Evolutionary conservation across 2,329 filamentous ascomycete species (phyloP).

Genomic region (Xylaria sp.): DNA sequence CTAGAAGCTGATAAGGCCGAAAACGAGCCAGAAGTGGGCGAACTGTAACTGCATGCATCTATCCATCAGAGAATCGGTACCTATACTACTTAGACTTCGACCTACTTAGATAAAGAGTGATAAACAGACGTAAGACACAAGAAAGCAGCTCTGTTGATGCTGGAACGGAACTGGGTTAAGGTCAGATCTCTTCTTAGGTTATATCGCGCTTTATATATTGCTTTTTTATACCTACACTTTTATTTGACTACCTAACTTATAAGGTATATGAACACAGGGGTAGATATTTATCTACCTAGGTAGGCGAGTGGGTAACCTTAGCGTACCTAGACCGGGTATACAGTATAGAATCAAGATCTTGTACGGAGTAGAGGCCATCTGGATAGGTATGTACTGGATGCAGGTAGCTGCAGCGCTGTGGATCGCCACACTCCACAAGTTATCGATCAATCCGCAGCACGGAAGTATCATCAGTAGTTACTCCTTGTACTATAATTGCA

Average conservation of each 20-base stretch:
- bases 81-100: neutral
- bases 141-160: neutral
- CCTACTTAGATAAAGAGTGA: neutral
- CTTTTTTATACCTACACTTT: no score
- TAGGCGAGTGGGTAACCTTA: no score
- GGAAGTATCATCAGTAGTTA: neutral
- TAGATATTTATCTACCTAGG: neutral
- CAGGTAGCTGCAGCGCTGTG: neutral
- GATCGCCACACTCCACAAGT: constrained; percentile 7
- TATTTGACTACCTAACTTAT: no score
- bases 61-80: neutral
- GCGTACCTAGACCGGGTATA: no score
- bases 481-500: neutral
- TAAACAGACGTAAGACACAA: neutral
- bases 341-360: no score
- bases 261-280: no score
- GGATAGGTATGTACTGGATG: neutral
- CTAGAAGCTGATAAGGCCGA: constrained; percentile 44
- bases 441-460: neutral
- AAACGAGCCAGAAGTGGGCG: constrained; percentile 43
- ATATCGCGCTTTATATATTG: no score
- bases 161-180: no score
- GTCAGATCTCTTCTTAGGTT: no score
- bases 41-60: constrained; percentile 38
- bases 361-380: no score